phyloP scores from a whole-genome alignment of 2,329 filamentous ascomycete genomes.

The Hyphodiscus sp. region DNA sequence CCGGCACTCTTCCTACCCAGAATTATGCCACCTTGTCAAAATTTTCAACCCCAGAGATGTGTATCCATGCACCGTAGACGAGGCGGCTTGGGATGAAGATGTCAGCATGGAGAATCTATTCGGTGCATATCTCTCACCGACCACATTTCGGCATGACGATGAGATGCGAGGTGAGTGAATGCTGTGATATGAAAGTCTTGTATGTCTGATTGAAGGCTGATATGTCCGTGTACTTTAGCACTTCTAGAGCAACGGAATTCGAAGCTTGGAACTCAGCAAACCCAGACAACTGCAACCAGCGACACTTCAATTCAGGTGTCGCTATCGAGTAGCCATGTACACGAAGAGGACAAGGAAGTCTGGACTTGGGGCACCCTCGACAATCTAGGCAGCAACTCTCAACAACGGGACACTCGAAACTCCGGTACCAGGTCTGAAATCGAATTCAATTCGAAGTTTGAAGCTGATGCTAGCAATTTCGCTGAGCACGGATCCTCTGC shows the following conservation, averaged over 20 bases:
- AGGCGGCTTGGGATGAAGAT: conserved; percentile 53
- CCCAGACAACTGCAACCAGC: neutral
- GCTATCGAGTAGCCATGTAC: neutral
- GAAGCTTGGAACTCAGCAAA: neutral
- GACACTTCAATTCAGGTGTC: neutral
- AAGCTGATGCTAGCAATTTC: no score
- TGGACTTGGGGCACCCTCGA: no score
- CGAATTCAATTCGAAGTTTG: no score
- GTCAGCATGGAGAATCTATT: conserved; percentile 66
- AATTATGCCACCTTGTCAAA: conserved; percentile 65
- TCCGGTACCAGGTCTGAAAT: no score
- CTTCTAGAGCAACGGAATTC: neutral
- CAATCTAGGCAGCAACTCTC: no score
- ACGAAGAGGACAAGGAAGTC: no score
- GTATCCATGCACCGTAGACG: conserved; percentile 73
- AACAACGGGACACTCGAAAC: no score
- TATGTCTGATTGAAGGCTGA: neutral
- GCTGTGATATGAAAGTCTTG: neutral
- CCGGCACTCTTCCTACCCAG: conserved; percentile 78
- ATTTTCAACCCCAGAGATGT: conserved; percentile 69
- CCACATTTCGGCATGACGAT: conserved; percentile 58
- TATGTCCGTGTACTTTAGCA: neutral
- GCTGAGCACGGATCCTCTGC: no score
- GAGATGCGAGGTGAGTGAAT: conserved; percentile 42
- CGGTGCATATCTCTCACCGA: conserved; percentile 57